Base-by-base conservation (phyloP, 805 yeast species). In the Candida railenensis region DNA sequence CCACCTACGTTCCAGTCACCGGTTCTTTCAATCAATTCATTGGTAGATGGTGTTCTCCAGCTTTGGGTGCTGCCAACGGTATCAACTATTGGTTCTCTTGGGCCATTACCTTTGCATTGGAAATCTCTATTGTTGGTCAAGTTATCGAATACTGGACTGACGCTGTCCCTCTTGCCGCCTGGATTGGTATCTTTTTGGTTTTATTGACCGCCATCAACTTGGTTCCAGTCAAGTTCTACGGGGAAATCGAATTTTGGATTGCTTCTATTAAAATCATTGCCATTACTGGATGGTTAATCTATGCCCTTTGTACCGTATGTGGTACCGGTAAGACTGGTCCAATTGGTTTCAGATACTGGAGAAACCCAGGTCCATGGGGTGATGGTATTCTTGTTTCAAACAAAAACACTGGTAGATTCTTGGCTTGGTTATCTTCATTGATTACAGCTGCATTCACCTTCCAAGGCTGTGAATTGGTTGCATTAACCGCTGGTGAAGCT, bases 281-380 rank as follows among this genome's bases (percentile, higher is more conserved):
- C 40, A 81, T 85, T 43, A 63, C 81, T 12, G 91, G 89, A n/a
- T 85, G 85, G 74, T 61, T 85, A 46, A 63, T 85, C 36, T 84
- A 83, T 57, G 81, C 83, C 28, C 66, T 85, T 45, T 74, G 80
- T 63, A 84, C 85, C 83, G 89, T 84, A 20, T 82, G 87, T 63
- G 90, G 89, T 67, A 89, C 85, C 12, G 87, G 87, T 56, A 56
- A 58, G 22, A 73, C 78, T 1, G 89, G 89, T 16, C 85, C 89
- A 7, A 77, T 85, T 34, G 91, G 91, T 12, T 85, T 85, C 74
- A 76, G 89, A 62, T 85, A 85, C 64, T 85, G 91, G 92, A 78
- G 88, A 67, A 63, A 85, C 58, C 89, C 90, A 12, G 89, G 89
- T 52, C 78, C 89, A 9, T 82, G 86, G 82, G 87, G 88, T 40